A percentile compares a stretch with the other conserved stretches of the same genome.
Evolutionary conservation across 805 yeast species (phyloP).

Genomic region (Metschnikowia hibisci): DNA sequence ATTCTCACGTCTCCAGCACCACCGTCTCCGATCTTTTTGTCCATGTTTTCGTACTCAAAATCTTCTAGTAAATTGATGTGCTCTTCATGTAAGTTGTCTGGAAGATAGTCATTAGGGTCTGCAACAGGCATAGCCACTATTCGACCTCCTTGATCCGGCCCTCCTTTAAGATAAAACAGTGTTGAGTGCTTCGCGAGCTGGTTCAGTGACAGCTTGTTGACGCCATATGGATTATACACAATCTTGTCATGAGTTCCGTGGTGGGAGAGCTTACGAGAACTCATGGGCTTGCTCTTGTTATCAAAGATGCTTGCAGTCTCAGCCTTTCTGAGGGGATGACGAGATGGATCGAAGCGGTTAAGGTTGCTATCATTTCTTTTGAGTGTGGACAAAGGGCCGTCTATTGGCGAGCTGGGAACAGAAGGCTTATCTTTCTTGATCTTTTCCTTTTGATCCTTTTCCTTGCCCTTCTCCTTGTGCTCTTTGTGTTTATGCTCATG

Average conservation of each 20-base stretch:
- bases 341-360: constrained; percentile 13
- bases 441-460: not conserved
- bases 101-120: constrained; percentile 63
- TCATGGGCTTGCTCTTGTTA: constrained; percentile 2
- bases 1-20: constrained; percentile 64
- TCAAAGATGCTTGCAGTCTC: constrained; percentile 37
- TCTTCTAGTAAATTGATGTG: constrained; percentile 50
- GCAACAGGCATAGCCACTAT: constrained; percentile 58
- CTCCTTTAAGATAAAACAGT: constrained; percentile 26
- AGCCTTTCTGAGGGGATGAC: constrained; percentile 19
- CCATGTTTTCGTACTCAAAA: constrained; percentile 42
- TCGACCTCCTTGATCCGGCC: constrained; percentile 40
- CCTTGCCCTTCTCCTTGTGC: constrained; percentile 3
- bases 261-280: constrained; percentile 10
- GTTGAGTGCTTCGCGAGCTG: constrained; percentile 23
- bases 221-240: constrained; percentile 65
- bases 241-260: constrained; percentile 38
- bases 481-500: not conserved
- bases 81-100: constrained; percentile 47
- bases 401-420: constrained; percentile 8
- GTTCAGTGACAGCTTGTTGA: constrained; percentile 30
- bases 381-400: constrained; percentile 6
- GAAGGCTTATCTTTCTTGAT: not conserved
- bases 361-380: constrained; percentile 14
- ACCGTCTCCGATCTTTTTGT: constrained; percentile 62